These are phyloP conservation scores for Trichoderma asperelloides DNA, from an alignment of 495 filamentous ascomycete species.

Conservation along the genomic window DNA sequence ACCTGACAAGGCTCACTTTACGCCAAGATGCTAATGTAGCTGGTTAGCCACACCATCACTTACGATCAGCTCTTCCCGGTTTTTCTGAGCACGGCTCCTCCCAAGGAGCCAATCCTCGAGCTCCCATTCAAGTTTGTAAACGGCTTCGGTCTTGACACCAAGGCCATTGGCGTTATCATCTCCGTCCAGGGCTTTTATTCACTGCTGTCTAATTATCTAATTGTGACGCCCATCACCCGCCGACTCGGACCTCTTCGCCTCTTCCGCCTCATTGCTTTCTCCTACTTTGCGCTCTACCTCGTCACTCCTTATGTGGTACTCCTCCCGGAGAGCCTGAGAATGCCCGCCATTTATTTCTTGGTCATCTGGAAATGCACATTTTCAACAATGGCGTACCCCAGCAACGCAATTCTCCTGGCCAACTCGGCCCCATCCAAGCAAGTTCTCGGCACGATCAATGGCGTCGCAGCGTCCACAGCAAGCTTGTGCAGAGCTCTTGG, in stretches of 20 bases:
- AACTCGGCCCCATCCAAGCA: slow-evolving; percentile 74
- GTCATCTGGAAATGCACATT: slow-evolving; percentile 85
- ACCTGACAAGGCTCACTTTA: background rate
- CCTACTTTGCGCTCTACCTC: slow-evolving; percentile 85
- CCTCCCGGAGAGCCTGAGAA: slow-evolving; percentile 59
- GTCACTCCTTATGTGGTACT: slow-evolving; percentile 82
- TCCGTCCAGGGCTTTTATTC: slow-evolving; percentile 86
- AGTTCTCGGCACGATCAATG: slow-evolving; percentile 84
- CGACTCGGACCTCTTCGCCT: slow-evolving; percentile 67
- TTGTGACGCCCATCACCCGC: slow-evolving; percentile 67
- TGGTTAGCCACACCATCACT: slow-evolving; percentile 63
- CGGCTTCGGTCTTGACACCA: slow-evolving; percentile 72
- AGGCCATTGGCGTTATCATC: slow-evolving; percentile 77
- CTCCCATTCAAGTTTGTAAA: slow-evolving; percentile 84
- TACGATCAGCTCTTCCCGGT: slow-evolving; percentile 92
- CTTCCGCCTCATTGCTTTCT: slow-evolving; percentile 68
- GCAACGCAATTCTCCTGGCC: slow-evolving; percentile 72
- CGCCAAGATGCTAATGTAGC: background rate
- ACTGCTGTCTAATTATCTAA: slow-evolving; percentile 69
- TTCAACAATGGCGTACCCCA: slow-evolving; percentile 76
- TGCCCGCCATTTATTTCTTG: slow-evolving; percentile 61
- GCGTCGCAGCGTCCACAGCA: slow-evolving; percentile 82
- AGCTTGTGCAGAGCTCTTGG: slow-evolving; percentile 81
- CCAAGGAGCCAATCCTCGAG: slow-evolving; percentile 31
- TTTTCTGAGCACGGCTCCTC: slow-evolving; percentile 67